These are phyloP conservation scores for Penstemon eatonii DNA, from an alignment of 257 asterid genomes.

Conservation along the genomic window DNA sequence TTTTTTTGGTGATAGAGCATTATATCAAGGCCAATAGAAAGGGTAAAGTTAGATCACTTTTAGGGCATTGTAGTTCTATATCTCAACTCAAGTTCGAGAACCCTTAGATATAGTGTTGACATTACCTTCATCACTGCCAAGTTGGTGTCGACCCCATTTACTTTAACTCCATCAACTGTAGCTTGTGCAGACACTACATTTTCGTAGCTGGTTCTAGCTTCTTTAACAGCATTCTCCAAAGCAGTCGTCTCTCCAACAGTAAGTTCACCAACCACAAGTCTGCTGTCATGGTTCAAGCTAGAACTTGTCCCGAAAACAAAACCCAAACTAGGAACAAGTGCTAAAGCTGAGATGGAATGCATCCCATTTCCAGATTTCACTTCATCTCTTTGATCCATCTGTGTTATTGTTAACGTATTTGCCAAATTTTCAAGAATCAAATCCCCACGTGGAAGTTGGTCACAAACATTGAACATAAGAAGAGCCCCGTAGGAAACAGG, in stretches of 20 bases:
- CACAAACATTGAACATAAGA: constrained; percentile 92
- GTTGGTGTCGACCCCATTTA: constrained; percentile 85
- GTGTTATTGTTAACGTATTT: constrained; percentile 51
- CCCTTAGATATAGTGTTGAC: constrained; percentile 10
- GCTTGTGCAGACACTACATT: constrained; percentile 81
- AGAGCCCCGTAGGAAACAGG: constrained; percentile 57
- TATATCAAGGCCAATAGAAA: constrained; percentile 6
- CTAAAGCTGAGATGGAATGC: constrained; percentile 62
- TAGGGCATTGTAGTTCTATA: constrained; percentile 18
- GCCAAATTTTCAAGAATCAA: constrained; percentile 81
- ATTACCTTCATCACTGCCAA: constrained; percentile 93
- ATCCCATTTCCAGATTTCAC: constrained; percentile 44
- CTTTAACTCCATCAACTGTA: constrained; percentile 88
- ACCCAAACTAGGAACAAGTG: constrained; percentile 77
- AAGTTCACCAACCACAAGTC: constrained; percentile 76
- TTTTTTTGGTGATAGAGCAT: constrained; percentile 15
- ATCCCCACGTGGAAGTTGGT: constrained; percentile 92
- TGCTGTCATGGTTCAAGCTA: constrained; percentile 41
- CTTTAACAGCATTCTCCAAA: constrained; percentile 79
- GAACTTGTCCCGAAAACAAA: constrained; percentile 60
- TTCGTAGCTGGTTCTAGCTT: constrained; percentile 76
- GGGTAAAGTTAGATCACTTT: background rate
- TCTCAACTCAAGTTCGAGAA: constrained; percentile 9
- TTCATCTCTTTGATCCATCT: constrained; percentile 43
- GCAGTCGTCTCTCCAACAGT: constrained; percentile 76